These are phyloP conservation scores for Kuraishia borneana DNA, from an alignment of 805 yeast species.

Conservation along the genomic window DNA sequence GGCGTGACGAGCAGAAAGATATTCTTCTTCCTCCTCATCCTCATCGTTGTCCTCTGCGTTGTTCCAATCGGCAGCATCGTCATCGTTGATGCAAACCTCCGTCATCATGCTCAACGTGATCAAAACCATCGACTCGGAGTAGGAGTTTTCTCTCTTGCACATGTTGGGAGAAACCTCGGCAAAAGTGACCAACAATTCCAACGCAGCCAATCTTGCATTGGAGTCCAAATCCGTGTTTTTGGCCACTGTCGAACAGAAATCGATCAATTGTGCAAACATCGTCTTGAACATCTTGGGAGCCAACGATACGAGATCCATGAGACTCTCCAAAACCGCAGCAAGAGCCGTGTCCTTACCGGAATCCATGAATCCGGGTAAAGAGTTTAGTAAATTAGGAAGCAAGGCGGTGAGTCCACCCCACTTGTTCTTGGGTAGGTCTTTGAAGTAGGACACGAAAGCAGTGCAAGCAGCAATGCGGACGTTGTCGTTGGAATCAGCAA, in stretches of 20 bases:
- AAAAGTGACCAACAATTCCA: slow-evolving; percentile 83
- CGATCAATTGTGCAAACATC: slow-evolving; percentile 81
- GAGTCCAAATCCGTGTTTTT: slow-evolving; percentile 75
- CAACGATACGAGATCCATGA: slow-evolving; percentile 81
- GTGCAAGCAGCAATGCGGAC: slow-evolving; percentile 88
- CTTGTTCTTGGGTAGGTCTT: slow-evolving; percentile 61
- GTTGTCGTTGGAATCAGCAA: slow-evolving; percentile 66
- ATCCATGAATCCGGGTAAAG: slow-evolving; percentile 74
- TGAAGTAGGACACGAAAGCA: slow-evolving; percentile 87
- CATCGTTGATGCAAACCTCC: slow-evolving; percentile 83
- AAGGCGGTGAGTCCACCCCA: slow-evolving; percentile 74
- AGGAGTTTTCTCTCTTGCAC: slow-evolving; percentile 75
- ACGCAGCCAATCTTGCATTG: slow-evolving; percentile 69
- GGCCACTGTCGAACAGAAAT: slow-evolving; percentile 75
- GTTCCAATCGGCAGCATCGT: slow-evolving; percentile 85
- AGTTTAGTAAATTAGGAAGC: slow-evolving; percentile 74
- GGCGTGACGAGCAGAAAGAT: slow-evolving; percentile 90
- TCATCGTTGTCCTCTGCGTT: slow-evolving; percentile 63
- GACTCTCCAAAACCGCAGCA: slow-evolving; percentile 77
- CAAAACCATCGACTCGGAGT: slow-evolving; percentile 61
- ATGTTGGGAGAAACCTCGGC: slow-evolving; percentile 89
- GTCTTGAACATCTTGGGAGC: slow-evolving; percentile 93
- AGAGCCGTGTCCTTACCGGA: slow-evolving; percentile 73
- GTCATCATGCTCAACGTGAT: slow-evolving; percentile 78
- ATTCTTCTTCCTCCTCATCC: slow-evolving; percentile 76